Percentiles rank a stretch among this genome's conserved stretches.
Conservation (phyloP, 2,329 filamentous ascomycete genomes). For the Dactylellina haptotyla region DNA sequence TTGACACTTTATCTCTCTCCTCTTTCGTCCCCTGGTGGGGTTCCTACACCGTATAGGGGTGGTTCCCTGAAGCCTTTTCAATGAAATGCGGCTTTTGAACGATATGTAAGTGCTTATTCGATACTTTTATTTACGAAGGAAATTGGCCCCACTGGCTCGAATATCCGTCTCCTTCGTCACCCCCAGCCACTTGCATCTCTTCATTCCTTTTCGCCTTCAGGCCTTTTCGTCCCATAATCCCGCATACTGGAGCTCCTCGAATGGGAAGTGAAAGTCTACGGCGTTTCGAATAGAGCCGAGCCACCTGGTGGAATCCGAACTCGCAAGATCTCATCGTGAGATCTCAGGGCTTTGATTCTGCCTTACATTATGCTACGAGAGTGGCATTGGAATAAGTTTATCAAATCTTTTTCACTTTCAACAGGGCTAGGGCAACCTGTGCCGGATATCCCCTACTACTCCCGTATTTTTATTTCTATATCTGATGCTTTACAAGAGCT, state of each 20-base stretch:
- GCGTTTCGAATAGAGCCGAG: background rate
- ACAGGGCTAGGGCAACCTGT: background rate
- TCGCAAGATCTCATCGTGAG: no score
- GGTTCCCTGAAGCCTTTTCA: no score
- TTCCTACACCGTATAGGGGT: no score
- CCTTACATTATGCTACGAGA: background rate
- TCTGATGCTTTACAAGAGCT: no score
- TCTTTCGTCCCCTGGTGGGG: no score
- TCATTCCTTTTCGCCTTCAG: background rate
- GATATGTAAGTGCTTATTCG: constrained; percentile 9
- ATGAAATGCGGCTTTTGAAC: background rate
- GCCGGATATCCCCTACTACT: no score
- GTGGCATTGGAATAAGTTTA: background rate
- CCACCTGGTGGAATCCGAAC: background rate
- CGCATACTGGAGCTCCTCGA: background rate
- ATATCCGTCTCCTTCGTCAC: background rate
- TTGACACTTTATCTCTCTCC: no score
- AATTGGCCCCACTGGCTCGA: background rate
- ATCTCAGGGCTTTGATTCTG: background rate
- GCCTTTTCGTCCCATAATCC: background rate
- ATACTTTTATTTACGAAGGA: background rate
- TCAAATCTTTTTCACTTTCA: background rate
- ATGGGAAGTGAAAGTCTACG: background rate
- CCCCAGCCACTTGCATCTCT: background rate
- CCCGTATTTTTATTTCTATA: no score